phyloP scores from a whole-genome alignment of 345 rosid genomes.

The Ceriops decandra region DNA sequence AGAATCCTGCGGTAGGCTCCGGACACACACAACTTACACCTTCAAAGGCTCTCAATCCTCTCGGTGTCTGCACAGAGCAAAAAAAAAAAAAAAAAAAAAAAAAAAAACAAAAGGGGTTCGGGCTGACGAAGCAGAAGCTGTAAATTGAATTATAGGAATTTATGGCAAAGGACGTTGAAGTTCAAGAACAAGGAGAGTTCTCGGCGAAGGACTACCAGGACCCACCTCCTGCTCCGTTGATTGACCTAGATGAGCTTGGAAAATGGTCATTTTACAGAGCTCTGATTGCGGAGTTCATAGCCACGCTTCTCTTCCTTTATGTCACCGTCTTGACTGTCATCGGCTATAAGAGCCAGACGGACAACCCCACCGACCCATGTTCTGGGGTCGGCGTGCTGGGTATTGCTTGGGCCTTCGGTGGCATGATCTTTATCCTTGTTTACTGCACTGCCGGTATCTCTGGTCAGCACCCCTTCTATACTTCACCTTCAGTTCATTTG shows the following conservation, averaged over 20 bases:
- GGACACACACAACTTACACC: no score
- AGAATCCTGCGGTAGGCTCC: no score
- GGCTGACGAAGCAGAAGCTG: background rate
- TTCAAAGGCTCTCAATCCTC: background rate
- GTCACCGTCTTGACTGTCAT: constrained; percentile 70
- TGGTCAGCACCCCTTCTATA: constrained; percentile 34
- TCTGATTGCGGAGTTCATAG: constrained; percentile 74
- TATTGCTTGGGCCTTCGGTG: constrained; percentile 95
- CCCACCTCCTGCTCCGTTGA: constrained; percentile 69
- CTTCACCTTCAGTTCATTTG: background rate
- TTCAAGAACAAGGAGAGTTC: constrained; percentile 34
- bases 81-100: no score
- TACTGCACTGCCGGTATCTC: constrained; percentile 94
- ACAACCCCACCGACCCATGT: constrained; percentile 34
- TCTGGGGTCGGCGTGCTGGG: constrained; percentile 87
- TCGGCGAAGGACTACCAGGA: constrained; percentile 62
- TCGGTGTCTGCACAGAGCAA: background rate
- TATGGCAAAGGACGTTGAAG: constrained; percentile 57
- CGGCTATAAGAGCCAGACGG: constrained; percentile 57
- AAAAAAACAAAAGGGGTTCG: no score
- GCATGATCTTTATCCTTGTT: constrained; percentile 92
- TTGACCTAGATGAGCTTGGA: constrained; percentile 53
- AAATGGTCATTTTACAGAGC: constrained; percentile 81
- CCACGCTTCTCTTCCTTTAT: constrained; percentile 77
- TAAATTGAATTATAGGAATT: background rate